phyloP scores from a whole-genome alignment of 441 rosid species.

The Adansonia madagascariensis region DNA sequence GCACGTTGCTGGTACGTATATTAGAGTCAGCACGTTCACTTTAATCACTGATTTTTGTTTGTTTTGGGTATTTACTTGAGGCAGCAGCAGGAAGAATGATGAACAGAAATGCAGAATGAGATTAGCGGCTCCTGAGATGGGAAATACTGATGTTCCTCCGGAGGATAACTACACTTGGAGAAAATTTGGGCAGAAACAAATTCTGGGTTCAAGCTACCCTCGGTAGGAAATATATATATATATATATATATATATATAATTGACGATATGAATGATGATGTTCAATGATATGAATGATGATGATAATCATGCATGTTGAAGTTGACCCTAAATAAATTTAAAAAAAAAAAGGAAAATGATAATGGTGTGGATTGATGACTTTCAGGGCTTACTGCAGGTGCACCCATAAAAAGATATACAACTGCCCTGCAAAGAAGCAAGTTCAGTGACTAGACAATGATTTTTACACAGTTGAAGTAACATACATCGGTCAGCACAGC shows the following conservation, averaged over 20 bases:
- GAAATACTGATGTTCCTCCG: constrained; percentile 75
- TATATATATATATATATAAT: neutral
- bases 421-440: constrained; percentile 84
- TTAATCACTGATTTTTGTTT: too few species aligned
- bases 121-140: constrained; percentile 61
- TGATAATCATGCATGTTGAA: neutral
- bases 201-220: constrained; percentile 65
- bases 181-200: constrained; percentile 92
- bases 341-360: neutral
- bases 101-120: constrained; percentile 37
- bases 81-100: constrained; percentile 54
- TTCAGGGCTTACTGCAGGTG: constrained; percentile 81
- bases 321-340: neutral
- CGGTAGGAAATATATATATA: constrained; percentile 52
- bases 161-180: constrained; percentile 88
- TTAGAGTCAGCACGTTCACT: too few species aligned
- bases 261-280: too few species aligned
- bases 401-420: constrained; percentile 79
- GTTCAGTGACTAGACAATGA: constrained; percentile 73
- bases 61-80: neutral
- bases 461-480: constrained; percentile 61
- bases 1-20: neutral
- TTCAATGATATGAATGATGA: too few species aligned
- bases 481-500: constrained; percentile 64
- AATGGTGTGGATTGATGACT: neutral